Base-by-base conservation (phyloP, 352 stramenopile species). In the Globisporangium apiculatum region DNA sequence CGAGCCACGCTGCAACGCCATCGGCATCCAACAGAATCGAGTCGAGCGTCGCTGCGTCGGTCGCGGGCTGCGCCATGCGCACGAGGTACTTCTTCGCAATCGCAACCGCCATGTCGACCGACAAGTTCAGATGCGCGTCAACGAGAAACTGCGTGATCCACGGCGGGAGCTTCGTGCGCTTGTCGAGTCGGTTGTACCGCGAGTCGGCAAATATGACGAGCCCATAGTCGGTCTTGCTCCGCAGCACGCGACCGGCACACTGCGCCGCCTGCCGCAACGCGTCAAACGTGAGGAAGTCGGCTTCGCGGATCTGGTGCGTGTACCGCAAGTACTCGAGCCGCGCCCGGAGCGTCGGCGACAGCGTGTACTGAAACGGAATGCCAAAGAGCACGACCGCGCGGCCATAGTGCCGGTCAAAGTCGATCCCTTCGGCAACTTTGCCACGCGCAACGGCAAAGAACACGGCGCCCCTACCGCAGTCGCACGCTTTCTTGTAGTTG, bases 361-460 rank as follows among this genome's bases (percentile, higher is more conserved):
- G 74, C 51, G 95, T 98, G 73, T 99, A 99, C 82, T 99, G 96
- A 80, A 99, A 99, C 36, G 97, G 97, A 38, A 99, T 98, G 12
- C 97, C 97, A 72, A 99, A 98, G 60, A 99, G 87, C 41, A 99
- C 88, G 51, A 99, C 97, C 43, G 87, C 94, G 51, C 97, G 86
- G 43, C 97, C 97, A 64, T 99, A 99, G 59, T 99, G 97, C 17
- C 97, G 84, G 70, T 99, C 97, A 69, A 99, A 99, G 86, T 99
- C 98, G 70, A 99, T 99, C 15, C 97, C 97, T 74, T 99, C 97
- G 2, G 97, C 98, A 37, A 98, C 97, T 80, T 99, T 99, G 47
- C 97, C 97, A 54, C 97, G 82, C 31, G 97, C 97, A 50, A 99
- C 94, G 2, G 96, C 99, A 52, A 99, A 87, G 76, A 99, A 99